These are phyloP conservation scores for Babesia bigemina DNA, from an alignment of 169 alveolate genomes.

Conservation along the genomic window DNA sequence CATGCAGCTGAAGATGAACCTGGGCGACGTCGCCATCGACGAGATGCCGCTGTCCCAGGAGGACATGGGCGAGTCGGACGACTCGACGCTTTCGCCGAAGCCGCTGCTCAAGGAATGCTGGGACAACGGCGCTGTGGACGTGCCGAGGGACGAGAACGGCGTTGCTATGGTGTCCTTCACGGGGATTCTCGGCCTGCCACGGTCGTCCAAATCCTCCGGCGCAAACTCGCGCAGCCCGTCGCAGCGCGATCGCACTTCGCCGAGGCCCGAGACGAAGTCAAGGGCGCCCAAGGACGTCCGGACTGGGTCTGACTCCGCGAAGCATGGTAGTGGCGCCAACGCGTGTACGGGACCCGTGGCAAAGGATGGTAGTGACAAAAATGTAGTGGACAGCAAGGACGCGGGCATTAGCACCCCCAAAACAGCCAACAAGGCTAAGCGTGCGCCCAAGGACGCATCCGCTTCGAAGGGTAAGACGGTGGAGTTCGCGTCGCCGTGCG, in stretches of 20 bases:
- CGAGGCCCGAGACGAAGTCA: neutral
- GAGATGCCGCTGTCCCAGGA: neutral
- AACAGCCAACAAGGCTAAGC: neutral
- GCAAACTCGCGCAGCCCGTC: neutral
- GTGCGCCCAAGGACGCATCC: neutral
- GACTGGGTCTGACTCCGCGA: neutral
- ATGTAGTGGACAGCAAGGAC: neutral
- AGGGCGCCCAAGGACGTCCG: neutral
- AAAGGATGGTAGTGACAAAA: neutral
- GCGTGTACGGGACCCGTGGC: neutral
- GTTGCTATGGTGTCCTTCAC: conserved; percentile 8
- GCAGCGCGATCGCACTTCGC: neutral
- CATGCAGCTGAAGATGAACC: conserved; percentile 27
- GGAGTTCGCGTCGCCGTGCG: neutral
- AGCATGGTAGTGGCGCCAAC: neutral
- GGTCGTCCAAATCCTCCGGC: no score
- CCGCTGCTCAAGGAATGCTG: neutral
- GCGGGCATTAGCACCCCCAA: neutral
- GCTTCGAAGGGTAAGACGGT: neutral
- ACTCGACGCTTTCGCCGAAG: neutral
- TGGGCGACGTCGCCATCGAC: neutral
- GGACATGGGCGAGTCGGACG: neutral
- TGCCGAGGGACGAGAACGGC: neutral
- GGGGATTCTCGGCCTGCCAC: conserved; percentile 9
- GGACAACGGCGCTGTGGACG: neutral